Evolutionary conservation across 495 filamentous ascomycete species (phyloP), one percentile per base, ranked within the genome.

Genomic region (Thozetella sp.): DNA sequence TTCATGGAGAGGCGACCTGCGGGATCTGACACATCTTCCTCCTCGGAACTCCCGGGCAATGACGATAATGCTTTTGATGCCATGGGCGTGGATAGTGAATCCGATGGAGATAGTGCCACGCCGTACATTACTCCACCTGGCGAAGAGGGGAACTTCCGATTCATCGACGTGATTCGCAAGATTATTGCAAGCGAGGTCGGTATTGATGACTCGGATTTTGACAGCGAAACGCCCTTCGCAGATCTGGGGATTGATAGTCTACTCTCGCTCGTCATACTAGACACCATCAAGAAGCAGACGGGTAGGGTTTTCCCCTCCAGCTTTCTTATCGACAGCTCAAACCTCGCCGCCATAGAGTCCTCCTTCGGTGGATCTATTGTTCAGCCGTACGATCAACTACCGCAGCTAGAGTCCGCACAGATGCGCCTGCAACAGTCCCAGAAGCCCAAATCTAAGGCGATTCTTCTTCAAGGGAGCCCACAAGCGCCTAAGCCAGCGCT

Each of bases 401-500:
- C n/a, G n/a, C n/a, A n/a, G 22, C 48, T 25, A 53, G 34, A 15
- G 61, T 53, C 10, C 53, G 59, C 17, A 57, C 55, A 46, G 56
- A 55, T 15, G 61, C 26, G n/a, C 9, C 52, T 59, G 23, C 45
- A 27, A 0, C 9, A 25, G 22, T 17, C 24, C 51, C 80, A 76
- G 23, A 81, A 82, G 25, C 81, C 84, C 85, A 89, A 63, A 51
- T 51, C 67, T 58, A 46, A 71, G 68, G 50, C 83, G 61, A 22
- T 86, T 70, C 6, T 78, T 74, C 86, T 89, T 2, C 76, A 83
- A 52, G 89, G 89, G 9, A 75, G 80, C 2, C 2, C 54, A n/a
- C 6, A 22, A 11, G 61, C 81, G 0, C 79, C 75, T 59, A 72
- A 63, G n/a, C 70, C 78, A 15, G 73, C 65, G 19, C 67, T 92